Percentiles rank a stretch among this genome's conserved stretches.
These are phyloP conservation scores for Xylariaceae sp. DNA, from an alignment of 2,329 filamentous ascomycete species.

Conservation along the genomic window DNA sequence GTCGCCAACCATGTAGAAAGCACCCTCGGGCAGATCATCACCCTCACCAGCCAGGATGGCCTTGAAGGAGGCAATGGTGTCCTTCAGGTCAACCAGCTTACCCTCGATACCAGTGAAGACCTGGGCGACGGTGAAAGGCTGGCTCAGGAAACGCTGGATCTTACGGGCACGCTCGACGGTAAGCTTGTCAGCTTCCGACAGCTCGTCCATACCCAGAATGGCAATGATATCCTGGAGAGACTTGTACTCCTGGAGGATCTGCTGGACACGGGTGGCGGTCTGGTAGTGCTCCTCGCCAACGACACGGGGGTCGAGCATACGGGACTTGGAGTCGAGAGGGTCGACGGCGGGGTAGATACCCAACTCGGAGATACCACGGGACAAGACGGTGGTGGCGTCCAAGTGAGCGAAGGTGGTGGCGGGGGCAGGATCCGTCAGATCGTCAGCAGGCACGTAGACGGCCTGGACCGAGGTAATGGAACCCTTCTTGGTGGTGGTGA, in stretches of 20 bases:
- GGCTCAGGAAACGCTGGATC: constrained; percentile 98
- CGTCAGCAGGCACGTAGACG: constrained; percentile 99
- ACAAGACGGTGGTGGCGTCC: constrained; percentile 99
- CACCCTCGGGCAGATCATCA: constrained; percentile 91
- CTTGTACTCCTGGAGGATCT: constrained; percentile 99
- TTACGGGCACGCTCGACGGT: constrained; percentile 99
- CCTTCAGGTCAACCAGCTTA: constrained; percentile 95
- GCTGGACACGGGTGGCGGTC: constrained; percentile 89
- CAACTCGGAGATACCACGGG: constrained; percentile 99
- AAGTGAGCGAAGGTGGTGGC: constrained; percentile 99
- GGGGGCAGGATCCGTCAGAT: constrained; percentile 99
- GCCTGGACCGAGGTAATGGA: constrained; percentile 99
- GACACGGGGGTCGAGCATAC: constrained; percentile 98
- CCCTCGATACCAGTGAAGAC: constrained; percentile 94
- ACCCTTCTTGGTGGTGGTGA: constrained; percentile 98
- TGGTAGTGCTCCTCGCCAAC: constrained; percentile 98
- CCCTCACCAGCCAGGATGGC: constrained; percentile 90
- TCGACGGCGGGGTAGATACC: constrained; percentile 99
- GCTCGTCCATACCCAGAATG: constrained; percentile 99
- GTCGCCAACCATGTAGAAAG: constrained; percentile 98
- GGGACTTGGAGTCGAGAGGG: constrained; percentile 98
- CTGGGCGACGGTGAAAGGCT: constrained; percentile 88
- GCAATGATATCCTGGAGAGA: constrained; percentile 99
- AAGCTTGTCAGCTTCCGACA: constrained; percentile 98
- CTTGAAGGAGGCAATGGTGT: constrained; percentile 97